Conservation (phyloP, 2,329 filamentous ascomycete genomes). For the Arthrobotrys entomopaga region DNA sequence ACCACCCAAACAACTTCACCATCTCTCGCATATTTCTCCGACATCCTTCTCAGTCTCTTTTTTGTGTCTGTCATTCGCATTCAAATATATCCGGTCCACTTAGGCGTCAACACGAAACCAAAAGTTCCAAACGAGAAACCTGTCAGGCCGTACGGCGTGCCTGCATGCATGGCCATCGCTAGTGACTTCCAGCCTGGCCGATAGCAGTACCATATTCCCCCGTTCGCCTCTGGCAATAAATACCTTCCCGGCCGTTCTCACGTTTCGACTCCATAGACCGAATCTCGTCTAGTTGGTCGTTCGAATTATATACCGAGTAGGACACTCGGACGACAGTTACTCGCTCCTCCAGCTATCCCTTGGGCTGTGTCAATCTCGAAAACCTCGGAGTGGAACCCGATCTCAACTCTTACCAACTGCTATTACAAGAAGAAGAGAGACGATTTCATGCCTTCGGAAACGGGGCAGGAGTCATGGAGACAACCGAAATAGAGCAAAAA, state of each 20-base stretch:
- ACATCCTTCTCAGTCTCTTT: background rate
- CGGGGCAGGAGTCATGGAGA: conserved; percentile 42
- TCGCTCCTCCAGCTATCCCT: background rate
- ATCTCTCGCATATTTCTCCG: conserved; percentile 3
- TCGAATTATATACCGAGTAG: background rate
- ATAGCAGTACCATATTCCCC: conserved; percentile 17
- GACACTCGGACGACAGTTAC: background rate
- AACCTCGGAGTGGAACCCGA: no score
- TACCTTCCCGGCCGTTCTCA: conserved; percentile 5
- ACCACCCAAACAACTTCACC: background rate
- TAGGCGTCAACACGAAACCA: conserved; percentile 48
- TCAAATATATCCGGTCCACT: conserved; percentile 42
- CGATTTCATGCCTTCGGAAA: conserved; percentile 54
- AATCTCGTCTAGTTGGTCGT: conserved; percentile 8
- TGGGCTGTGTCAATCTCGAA: no score
- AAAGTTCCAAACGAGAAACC: background rate
- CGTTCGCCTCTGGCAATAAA: conserved; percentile 29
- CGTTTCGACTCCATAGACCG: conserved; percentile 13
- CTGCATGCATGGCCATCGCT: conserved; percentile 36
- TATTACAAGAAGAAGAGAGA: conserved; percentile 5
- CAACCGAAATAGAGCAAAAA: conserved; percentile 61
- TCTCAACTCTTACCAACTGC: background rate
- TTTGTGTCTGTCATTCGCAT: background rate
- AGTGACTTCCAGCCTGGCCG: conserved; percentile 34
- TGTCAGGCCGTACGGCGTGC: conserved; percentile 9